phyloP scores from a whole-genome alignment of 1,139 yeast species.

The Hanseniaspora sp. region DNA sequence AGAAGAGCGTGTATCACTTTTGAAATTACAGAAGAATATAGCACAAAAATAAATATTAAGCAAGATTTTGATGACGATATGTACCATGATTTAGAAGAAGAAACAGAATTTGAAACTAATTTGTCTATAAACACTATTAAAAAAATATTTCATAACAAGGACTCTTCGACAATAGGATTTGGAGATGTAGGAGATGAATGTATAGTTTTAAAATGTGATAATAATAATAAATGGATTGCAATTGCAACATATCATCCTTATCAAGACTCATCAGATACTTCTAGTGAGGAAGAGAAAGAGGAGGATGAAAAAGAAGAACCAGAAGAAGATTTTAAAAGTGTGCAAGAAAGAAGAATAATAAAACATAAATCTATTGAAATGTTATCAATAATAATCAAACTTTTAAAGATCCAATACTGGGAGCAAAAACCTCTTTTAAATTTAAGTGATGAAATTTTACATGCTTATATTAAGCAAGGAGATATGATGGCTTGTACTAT shows the following conservation, averaged over 20 bases:
- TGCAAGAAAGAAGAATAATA: background rate
- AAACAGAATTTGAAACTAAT: slow-evolving; percentile 30
- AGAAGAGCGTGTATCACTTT: slow-evolving; percentile 1
- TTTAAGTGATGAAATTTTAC: slow-evolving; percentile 56
- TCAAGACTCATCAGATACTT: slow-evolving; percentile 30
- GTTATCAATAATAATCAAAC: slow-evolving; percentile 35
- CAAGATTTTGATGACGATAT: slow-evolving; percentile 66
- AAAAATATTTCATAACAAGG: slow-evolving; percentile 58
- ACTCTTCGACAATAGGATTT: slow-evolving; percentile 54
- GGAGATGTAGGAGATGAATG: slow-evolving; percentile 44
- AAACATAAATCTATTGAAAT: background rate
- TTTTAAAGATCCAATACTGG: slow-evolving; percentile 50
- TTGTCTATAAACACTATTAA: slow-evolving; percentile 37
- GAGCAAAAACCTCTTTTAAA: slow-evolving; percentile 47
- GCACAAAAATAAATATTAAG: slow-evolving; percentile 39
- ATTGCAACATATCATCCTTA: slow-evolving; percentile 29
- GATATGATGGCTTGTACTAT: slow-evolving; percentile 15
- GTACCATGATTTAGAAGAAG: slow-evolving; percentile 51
- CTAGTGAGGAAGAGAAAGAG: slow-evolving; percentile 26
- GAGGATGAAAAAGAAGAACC: slow-evolving; percentile 22
- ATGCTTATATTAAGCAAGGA: slow-evolving; percentile 55
- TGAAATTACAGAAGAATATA: slow-evolving; percentile 23
- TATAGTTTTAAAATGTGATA: slow-evolving; percentile 20
- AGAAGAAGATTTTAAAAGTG: slow-evolving; percentile 16
- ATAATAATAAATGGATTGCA: slow-evolving; percentile 29